phyloP scores from a whole-genome alignment of 768 basidiomycete species.

The Sarcomyxa edulis region DNA sequence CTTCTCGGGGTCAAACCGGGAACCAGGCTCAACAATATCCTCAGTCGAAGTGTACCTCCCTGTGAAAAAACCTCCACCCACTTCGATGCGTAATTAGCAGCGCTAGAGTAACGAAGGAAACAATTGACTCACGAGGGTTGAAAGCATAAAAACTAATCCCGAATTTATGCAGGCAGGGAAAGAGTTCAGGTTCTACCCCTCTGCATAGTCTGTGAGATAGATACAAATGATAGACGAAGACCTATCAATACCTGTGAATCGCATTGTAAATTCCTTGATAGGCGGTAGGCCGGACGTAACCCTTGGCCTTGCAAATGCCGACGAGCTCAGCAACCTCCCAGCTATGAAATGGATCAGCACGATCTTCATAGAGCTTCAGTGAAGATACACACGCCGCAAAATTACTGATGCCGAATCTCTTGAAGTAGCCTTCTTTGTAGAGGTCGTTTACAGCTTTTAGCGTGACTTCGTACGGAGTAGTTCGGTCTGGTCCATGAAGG shows the following conservation, averaged over 20 bases:
- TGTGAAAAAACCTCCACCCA: slow-evolving; percentile 56
- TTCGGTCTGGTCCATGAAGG: slow-evolving; percentile 56
- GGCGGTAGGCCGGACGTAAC: slow-evolving; percentile 36
- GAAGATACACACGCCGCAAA: slow-evolving; percentile 36
- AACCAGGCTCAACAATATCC: slow-evolving; percentile 42
- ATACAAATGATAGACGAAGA: slow-evolving; percentile 12
- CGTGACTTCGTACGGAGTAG: slow-evolving; percentile 52
- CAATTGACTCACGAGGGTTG: slow-evolving; percentile 38
- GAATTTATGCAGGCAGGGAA: slow-evolving; percentile 42
- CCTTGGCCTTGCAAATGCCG: slow-evolving; percentile 35
- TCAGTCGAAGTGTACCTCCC: slow-evolving; percentile 40
- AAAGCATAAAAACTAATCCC: slow-evolving; percentile 50
- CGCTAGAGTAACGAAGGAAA: not conserved
- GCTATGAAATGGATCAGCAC: no score
- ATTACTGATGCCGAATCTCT: slow-evolving; percentile 62
- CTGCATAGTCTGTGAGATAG: slow-evolving; percentile 66
- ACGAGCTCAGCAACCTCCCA: slow-evolving; percentile 49
- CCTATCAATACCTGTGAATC: slow-evolving; percentile 13
- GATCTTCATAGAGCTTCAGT: slow-evolving; percentile 8
- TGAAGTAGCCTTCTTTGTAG: slow-evolving; percentile 53
- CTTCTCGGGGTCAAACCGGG: slow-evolving; percentile 48
- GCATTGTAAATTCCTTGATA: slow-evolving; percentile 29
- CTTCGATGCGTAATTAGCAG: slow-evolving; percentile 27
- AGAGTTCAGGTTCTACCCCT: slow-evolving; percentile 42
- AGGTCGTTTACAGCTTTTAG: slow-evolving; percentile 48